Conservation (phyloP, 2,329 filamentous ascomycete species). For the Penicillium sp. region DNA sequence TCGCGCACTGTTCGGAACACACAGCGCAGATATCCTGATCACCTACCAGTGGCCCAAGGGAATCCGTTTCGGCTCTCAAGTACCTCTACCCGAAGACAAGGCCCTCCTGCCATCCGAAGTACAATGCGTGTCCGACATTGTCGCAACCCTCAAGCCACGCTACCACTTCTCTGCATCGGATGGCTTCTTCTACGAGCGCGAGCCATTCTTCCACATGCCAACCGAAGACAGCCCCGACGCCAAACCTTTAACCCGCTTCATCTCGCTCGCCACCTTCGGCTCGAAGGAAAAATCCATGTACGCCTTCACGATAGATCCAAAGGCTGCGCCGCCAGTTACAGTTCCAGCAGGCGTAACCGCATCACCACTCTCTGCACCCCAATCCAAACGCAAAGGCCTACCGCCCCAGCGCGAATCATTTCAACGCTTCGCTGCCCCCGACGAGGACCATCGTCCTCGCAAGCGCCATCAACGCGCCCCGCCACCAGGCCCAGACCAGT, state of each 20-base stretch:
- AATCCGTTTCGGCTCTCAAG: slow-evolving; percentile 67
- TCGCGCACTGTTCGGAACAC: slow-evolving; percentile 70
- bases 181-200: slow-evolving; percentile 78
- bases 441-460: slow-evolving; percentile 33
- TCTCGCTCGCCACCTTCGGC: slow-evolving; percentile 77
- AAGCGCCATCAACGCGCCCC: slow-evolving; percentile 48
- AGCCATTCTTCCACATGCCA: slow-evolving; percentile 77
- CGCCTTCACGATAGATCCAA: slow-evolving; percentile 66
- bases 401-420: slow-evolving; percentile 37
- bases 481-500: slow-evolving; percentile 67
- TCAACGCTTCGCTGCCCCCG: slow-evolving; percentile 40
- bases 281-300: slow-evolving; percentile 66
- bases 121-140: slow-evolving; percentile 75
- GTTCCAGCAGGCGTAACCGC: slow-evolving; percentile 70
- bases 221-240: slow-evolving; percentile 54
- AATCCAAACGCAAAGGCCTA: slow-evolving; percentile 59
- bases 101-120: slow-evolving; percentile 54
- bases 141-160: slow-evolving; percentile 75
- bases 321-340: slow-evolving; percentile 57
- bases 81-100: slow-evolving; percentile 54
- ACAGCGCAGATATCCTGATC: slow-evolving; percentile 79
- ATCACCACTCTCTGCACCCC: slow-evolving; percentile 59
- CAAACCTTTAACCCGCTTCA: slow-evolving; percentile 75
- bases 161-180: slow-evolving; percentile 81
- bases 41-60: slow-evolving; percentile 81